Evolutionary conservation across 2,329 filamentous ascomycete species (phyloP).

Genomic region (Esteya vermicola): DNA sequence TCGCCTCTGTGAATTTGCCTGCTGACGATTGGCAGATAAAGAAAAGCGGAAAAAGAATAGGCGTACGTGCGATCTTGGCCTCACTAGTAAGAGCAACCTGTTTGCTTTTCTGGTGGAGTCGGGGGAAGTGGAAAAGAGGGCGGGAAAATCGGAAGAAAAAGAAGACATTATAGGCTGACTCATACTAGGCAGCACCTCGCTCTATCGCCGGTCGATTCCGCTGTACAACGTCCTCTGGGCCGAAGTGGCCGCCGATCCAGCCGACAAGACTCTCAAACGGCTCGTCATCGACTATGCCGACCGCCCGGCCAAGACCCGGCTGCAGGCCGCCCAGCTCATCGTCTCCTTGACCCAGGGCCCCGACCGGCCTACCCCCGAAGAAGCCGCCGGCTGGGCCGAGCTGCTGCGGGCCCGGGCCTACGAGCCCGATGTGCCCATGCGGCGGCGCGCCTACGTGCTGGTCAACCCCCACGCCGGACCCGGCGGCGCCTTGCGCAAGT

Average conservation of each 20-base stretch:
- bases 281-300: constrained; percentile 63
- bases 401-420: constrained; percentile 60
- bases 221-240: constrained; percentile 80
- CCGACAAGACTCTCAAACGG: constrained; percentile 21
- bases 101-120: neutral
- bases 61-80: constrained; percentile 6
- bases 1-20: neutral
- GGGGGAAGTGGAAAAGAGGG: too few species aligned
- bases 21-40: constrained; percentile 7
- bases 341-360: constrained; percentile 8
- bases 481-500: constrained; percentile 59
- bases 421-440: constrained; percentile 41
- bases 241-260: constrained; percentile 31
- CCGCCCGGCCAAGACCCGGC: constrained; percentile 37
- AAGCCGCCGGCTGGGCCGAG: constrained; percentile 45
- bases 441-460: constrained; percentile 72
- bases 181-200: neutral
- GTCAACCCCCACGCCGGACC: constrained; percentile 87
- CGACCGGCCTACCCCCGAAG: constrained; percentile 21
- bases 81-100: constrained; percentile 1
- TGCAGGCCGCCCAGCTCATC: neutral
- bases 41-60: constrained; percentile 11
- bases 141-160: too few species aligned
- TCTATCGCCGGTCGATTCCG: constrained; percentile 34
- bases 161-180: neutral